Evolutionary conservation across 2,329 filamentous ascomycete genomes (phyloP).

Genomic region (Orbilia javanica): DNA sequence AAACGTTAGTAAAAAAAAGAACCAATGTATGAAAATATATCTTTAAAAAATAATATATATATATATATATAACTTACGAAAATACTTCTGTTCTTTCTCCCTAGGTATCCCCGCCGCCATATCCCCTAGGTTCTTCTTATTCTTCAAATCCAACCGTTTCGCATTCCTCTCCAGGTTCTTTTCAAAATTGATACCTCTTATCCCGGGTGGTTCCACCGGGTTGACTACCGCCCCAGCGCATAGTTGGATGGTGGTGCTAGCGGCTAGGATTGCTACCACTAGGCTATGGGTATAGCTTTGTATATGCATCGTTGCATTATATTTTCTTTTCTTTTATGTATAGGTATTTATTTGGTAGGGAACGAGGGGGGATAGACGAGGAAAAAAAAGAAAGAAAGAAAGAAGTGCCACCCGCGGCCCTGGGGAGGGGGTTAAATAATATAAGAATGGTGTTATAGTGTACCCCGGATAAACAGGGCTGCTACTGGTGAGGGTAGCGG

Average conservation of each 20-base stretch:
- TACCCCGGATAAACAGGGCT: not conserved
- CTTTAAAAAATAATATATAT: not conserved
- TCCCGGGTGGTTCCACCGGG: not conserved
- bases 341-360: too few species aligned
- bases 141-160: not conserved
- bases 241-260: not conserved
- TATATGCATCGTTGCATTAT: constrained; percentile 2
- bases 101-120: not conserved
- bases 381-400: not conserved
- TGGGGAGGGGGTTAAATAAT: too few species aligned
- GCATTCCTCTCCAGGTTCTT: not conserved
- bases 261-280: not conserved
- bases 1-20: not conserved
- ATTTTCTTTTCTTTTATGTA: not conserved
- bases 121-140: not conserved
- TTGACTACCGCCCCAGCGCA: not conserved
- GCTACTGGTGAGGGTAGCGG: too few species aligned
- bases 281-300: not conserved
- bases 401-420: not conserved
- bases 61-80: constrained; percentile 24
- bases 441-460: not conserved
- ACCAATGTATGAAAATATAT: not conserved
- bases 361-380: too few species aligned
- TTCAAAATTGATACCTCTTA: not conserved
- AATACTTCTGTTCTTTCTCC: constrained; percentile 42